Evolutionary conservation across 2,329 filamentous ascomycete genomes (phyloP).

Genomic region (Lecanosticta acicola): DNA sequence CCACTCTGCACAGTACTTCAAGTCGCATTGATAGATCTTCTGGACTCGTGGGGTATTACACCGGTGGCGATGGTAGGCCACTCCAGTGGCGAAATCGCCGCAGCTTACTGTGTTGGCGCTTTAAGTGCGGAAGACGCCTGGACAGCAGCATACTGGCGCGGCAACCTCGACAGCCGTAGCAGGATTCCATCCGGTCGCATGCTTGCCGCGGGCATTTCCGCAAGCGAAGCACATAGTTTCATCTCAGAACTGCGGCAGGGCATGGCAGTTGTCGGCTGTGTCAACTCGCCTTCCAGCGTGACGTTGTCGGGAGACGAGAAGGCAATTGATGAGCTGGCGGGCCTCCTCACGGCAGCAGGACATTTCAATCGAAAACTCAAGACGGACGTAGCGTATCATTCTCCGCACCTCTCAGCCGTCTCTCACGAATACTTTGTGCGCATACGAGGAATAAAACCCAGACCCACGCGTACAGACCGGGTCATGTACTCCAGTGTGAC

Average conservation of each 20-base stretch:
- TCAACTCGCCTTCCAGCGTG: slow-evolving; percentile 40
- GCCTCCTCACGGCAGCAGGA: slow-evolving; percentile 30
- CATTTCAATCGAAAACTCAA: slow-evolving; percentile 38
- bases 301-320: slow-evolving; percentile 43
- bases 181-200: slow-evolving; percentile 4
- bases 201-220: slow-evolving; percentile 7
- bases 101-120: slow-evolving; percentile 28
- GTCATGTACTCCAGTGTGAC: slow-evolving; percentile 1
- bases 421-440: not conserved
- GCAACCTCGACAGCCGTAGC: slow-evolving; percentile 11
- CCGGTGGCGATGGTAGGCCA: slow-evolving; percentile 30
- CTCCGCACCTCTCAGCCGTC: slow-evolving; percentile 31
- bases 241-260: slow-evolving; percentile 6
- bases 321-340: slow-evolving; percentile 31
- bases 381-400: slow-evolving; percentile 44
- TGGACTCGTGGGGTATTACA: slow-evolving; percentile 26
- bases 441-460: not conserved
- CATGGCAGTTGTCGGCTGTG: slow-evolving; percentile 6
- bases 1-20: slow-evolving; percentile 53
- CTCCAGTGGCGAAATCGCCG: slow-evolving; percentile 32
- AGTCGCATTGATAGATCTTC: slow-evolving; percentile 43
- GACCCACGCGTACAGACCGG: not conserved
- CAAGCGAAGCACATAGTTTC: slow-evolving; percentile 14
- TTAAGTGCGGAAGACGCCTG: slow-evolving; percentile 19
- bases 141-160: slow-evolving; percentile 23